These are phyloP conservation scores for Salix caprea DNA, from an alignment of 345 rosid species.

Conservation along the genomic window DNA sequence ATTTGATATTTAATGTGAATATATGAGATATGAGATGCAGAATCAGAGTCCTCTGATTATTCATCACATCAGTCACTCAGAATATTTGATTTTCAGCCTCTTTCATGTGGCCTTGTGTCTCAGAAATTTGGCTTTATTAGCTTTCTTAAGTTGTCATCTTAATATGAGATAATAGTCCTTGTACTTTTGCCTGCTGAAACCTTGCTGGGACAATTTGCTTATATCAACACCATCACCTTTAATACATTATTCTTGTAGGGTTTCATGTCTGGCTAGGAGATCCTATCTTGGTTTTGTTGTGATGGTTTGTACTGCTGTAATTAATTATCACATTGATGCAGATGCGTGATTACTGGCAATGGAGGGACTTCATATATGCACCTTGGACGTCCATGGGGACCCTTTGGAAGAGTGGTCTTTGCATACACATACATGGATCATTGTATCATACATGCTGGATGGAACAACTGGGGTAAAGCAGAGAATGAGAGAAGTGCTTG, in stretches of 20 bases:
- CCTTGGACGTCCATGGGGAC: constrained; percentile 98
- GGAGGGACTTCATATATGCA: constrained; percentile 53
- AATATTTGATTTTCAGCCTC: background rate
- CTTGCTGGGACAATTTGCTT: background rate
- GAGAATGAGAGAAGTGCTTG: constrained; percentile 97
- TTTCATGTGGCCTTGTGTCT: background rate
- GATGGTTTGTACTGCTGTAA: background rate
- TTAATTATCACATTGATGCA: constrained; percentile 23
- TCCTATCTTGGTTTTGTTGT: background rate
- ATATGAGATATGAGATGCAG: background rate
- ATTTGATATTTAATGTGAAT: background rate
- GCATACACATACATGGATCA: constrained; percentile 81
- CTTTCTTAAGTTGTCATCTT: background rate
- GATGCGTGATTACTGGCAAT: constrained; percentile 88
- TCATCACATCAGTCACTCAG: background rate
- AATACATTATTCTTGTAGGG: background rate
- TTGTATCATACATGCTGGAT: constrained; percentile 60
- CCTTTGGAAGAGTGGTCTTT: constrained; percentile 85
- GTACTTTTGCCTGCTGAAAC: background rate
- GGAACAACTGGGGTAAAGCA: constrained; percentile 86
- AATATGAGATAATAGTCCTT: background rate
- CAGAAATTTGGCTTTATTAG: background rate
- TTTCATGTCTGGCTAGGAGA: background rate
- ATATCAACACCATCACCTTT: background rate
- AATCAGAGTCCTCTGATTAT: background rate